phyloP scores from a whole-genome alignment of 352 stramenopile species.

The Globisporangium lucens region DNA sequence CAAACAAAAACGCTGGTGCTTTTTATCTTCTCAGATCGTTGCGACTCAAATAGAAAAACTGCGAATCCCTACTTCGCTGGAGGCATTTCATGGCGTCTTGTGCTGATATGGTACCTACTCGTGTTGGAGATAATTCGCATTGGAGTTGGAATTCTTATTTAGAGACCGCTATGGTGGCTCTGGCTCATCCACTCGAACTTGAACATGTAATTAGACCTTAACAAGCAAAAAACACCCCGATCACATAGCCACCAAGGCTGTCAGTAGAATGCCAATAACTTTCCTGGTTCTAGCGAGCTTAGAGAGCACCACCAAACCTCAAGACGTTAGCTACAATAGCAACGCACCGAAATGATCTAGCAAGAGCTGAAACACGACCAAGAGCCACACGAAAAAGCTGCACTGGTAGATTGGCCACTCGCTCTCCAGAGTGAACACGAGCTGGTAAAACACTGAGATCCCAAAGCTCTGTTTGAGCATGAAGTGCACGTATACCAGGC shows the following conservation, averaged over 20 bases:
- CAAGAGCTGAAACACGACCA: slow-evolving; percentile 31
- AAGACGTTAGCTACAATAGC: too few species aligned
- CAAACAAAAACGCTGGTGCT: too few species aligned
- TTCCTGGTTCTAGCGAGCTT: too few species aligned
- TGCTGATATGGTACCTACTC: too few species aligned
- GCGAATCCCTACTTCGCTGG: too few species aligned
- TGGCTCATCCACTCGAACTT: neutral
- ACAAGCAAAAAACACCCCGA: neutral
- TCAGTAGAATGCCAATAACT: too few species aligned
- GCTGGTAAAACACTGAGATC: neutral
- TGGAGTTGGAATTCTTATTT: too few species aligned
- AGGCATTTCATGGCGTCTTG: too few species aligned
- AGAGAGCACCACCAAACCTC: too few species aligned
- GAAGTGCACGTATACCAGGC: neutral
- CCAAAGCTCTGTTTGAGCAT: neutral
- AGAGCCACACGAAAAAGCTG: slow-evolving; percentile 28
- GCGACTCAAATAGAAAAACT: too few species aligned
- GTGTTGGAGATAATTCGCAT: too few species aligned
- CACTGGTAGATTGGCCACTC: slow-evolving; percentile 21
- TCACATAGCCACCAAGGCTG: neutral
- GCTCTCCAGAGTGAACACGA: slow-evolving; percentile 20
- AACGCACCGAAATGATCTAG: slow-evolving; percentile 22
- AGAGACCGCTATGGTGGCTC: neutral
- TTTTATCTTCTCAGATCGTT: neutral
- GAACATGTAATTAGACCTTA: neutral